A percentile compares a stretch with the other conserved stretches of the same genome.
Evolutionary conservation across 495 filamentous ascomycete species (phyloP).

Genomic region (Recurvomyces mirabilis): DNA sequence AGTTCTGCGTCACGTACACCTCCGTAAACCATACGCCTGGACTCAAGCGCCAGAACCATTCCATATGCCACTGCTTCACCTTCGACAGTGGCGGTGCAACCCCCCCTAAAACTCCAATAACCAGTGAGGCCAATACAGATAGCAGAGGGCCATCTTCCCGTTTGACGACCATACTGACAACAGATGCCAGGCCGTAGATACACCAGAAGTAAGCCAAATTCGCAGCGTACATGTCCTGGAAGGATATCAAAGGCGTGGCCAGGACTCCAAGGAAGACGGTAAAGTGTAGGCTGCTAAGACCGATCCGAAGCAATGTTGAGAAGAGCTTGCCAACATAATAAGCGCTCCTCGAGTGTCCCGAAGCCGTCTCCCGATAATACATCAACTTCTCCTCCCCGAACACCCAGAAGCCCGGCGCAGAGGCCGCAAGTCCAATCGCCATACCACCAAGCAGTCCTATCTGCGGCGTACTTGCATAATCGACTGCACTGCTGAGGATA

Average conservation of each 20-base stretch:
- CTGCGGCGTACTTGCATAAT: conserved; percentile 38
- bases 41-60: conserved; percentile 43
- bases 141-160: conserved; percentile 24
- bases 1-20: conserved; percentile 40
- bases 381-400: conserved; percentile 48
- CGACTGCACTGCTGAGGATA: conserved; percentile 39
- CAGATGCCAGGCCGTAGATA: conserved; percentile 45
- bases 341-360: conserved; percentile 43
- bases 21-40: conserved; percentile 49
- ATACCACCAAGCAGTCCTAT: conserved; percentile 40
- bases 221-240: conserved; percentile 33
- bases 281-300: conserved; percentile 44
- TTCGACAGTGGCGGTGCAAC: conserved; percentile 38
- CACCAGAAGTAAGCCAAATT: conserved; percentile 48
- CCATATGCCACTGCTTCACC: conserved; percentile 41
- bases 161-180: conserved; percentile 30
- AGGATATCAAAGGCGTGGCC: conserved; percentile 39
- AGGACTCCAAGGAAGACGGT: conserved; percentile 41
- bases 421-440: conserved; percentile 43
- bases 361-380: conserved; percentile 40
- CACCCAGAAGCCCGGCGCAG: conserved; percentile 42
- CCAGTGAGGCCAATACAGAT: conserved; percentile 19
- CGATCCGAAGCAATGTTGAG: conserved; percentile 37
- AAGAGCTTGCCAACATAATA: conserved; percentile 49
- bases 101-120: conserved; percentile 30